Evolutionary conservation across 225 moss, liverwort and hornwort species (phyloP).

Genomic region (Anthoceros angustus): DNA sequence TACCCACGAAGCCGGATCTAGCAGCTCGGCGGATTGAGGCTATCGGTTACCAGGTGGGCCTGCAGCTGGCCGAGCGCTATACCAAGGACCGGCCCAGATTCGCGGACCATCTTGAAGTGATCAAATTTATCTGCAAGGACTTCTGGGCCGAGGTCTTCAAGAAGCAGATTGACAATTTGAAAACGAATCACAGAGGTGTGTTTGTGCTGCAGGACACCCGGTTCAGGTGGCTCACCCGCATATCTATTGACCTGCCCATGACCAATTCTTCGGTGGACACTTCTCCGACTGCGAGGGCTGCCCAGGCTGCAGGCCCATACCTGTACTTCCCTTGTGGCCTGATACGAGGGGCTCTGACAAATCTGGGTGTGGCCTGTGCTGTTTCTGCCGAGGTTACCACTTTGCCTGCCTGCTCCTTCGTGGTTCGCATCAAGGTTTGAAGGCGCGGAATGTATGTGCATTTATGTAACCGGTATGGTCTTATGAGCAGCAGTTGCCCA

Average conservation of each 20-base stretch:
- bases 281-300: conserved; percentile 37
- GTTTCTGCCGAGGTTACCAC: conserved; percentile 90
- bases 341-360: conserved; percentile 69
- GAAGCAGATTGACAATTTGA: conserved; percentile 94
- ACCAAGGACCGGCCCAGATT: conserved; percentile 89
- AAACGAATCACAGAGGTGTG: conserved; percentile 94
- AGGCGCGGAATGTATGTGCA: conserved; percentile 1
- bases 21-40: conserved; percentile 84
- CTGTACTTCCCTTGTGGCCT: conserved; percentile 91
- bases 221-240: conserved; percentile 86
- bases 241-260: conserved; percentile 59
- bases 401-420: conserved; percentile 88
- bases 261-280: conserved; percentile 29
- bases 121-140: conserved; percentile 94
- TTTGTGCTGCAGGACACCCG: conserved; percentile 92
- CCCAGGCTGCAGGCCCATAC: conserved; percentile 86
- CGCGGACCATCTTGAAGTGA: conserved; percentile 80
- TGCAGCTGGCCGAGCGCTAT: conserved; percentile 94
- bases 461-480: no score
- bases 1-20: conserved; percentile 73
- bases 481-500: no score
- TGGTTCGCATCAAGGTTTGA: conserved; percentile 89
- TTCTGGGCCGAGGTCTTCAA: conserved; percentile 92
- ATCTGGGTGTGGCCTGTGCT: conserved; percentile 77
- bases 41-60: conserved; percentile 84